These are phyloP conservation scores for Podila epigama DNA, from an alignment of 192 early-diverging fungal species.

Conservation along the genomic window DNA sequence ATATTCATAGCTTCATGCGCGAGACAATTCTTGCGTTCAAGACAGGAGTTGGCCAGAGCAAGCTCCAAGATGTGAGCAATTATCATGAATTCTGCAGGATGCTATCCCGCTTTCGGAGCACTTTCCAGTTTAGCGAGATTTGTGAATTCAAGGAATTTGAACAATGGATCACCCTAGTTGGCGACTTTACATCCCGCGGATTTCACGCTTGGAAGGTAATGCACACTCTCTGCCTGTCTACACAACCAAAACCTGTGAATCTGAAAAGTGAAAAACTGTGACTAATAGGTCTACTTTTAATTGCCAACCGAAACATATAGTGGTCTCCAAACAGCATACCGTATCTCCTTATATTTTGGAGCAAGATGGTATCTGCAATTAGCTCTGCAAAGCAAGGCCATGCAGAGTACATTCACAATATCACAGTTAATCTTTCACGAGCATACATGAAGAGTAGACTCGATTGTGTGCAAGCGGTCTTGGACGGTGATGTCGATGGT, in stretches of 20 bases:
- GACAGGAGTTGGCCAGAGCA: constrained; percentile 54
- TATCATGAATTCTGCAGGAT: constrained; percentile 89
- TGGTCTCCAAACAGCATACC: constrained; percentile 77
- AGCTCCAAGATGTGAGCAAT: constrained; percentile 75
- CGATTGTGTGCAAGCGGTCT: constrained; percentile 52
- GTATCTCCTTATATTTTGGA: constrained; percentile 88
- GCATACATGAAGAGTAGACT: constrained; percentile 61
- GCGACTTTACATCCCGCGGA: constrained; percentile 69
- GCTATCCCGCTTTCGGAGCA: constrained; percentile 81
- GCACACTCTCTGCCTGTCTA: not conserved
- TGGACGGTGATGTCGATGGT: constrained; percentile 67
- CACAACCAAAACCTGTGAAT: too few species aligned
- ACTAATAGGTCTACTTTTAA: too few species aligned
- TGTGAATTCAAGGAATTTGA: constrained; percentile 72
- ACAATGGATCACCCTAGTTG: constrained; percentile 70
- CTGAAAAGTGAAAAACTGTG: too few species aligned
- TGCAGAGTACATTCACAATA: constrained; percentile 23
- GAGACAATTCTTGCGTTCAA: constrained; percentile 74
- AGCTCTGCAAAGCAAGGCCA: constrained; percentile 28
- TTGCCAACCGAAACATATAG: too few species aligned
- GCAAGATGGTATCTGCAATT: constrained; percentile 71
- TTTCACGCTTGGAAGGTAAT: constrained; percentile 70
- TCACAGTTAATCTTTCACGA: constrained; percentile 51
- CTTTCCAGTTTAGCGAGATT: constrained; percentile 84
- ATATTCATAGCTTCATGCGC: constrained; percentile 74